phyloP scores from a whole-genome alignment of 176 grass and related monocot species.

The Oryza meridionalis region DNA sequence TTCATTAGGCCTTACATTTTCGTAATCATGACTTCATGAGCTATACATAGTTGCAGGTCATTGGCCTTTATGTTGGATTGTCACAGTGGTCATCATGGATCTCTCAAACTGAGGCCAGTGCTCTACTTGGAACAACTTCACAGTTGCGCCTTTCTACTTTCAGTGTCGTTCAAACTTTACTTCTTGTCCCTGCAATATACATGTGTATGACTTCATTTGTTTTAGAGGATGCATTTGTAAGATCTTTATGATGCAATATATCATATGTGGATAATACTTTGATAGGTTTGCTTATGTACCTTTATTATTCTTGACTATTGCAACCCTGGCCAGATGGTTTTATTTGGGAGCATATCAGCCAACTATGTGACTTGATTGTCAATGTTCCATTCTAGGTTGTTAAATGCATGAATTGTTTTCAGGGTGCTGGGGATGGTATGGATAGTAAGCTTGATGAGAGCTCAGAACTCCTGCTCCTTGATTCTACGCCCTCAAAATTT shows the following conservation, averaged over 20 bases:
- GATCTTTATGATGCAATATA: constrained; percentile 18
- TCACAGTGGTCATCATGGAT: too few relatives aligned
- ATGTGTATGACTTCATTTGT: too few relatives aligned
- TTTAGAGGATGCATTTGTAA: neutral
- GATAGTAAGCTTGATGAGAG: constrained; percentile 89
- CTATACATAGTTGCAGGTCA: too few relatives aligned
- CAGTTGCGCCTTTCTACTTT: too few relatives aligned
- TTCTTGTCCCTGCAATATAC: too few relatives aligned
- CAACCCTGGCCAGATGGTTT: neutral
- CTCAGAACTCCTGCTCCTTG: constrained; percentile 77
- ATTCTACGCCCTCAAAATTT: constrained; percentile 90
- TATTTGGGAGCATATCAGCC: constrained; percentile 12
- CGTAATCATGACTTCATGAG: too few relatives aligned
- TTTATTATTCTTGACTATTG: constrained; percentile 5
- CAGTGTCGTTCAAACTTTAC: too few relatives aligned
- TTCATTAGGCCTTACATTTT: neutral
- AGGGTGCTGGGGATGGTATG: constrained; percentile 76
- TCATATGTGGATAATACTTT: constrained; percentile 49
- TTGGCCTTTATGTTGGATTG: too few relatives aligned
- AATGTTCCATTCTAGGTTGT: constrained; percentile 24
- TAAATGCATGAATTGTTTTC: constrained; percentile 43
- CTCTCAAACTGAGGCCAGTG: too few relatives aligned
- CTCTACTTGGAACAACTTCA: too few relatives aligned
- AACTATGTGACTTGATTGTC: neutral
- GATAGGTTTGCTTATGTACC: constrained; percentile 61